A percentile compares a stretch with the other conserved stretches of the same genome.
These are phyloP conservation scores for Cadophora sp. DNA, from an alignment of 2,329 filamentous ascomycete species.

Conservation along the genomic window DNA sequence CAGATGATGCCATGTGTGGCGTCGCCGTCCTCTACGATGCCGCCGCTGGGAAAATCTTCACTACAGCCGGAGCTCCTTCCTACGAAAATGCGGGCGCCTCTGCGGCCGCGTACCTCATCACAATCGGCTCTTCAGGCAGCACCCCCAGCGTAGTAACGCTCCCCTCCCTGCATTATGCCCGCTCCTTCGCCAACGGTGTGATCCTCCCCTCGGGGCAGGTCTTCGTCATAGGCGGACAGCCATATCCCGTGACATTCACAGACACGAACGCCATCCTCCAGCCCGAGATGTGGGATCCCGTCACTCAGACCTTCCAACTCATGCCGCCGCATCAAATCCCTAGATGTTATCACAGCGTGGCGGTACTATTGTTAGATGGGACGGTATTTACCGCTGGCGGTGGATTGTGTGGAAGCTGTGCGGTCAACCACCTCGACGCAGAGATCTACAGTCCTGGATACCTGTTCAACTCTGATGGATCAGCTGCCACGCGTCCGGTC, in stretches of 20 bases:
- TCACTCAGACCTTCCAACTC: conserved; percentile 48
- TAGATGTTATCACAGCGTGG: conserved; percentile 53
- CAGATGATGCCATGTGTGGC: conserved; percentile 60
- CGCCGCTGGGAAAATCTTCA: conserved; percentile 58
- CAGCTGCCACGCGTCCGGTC: conserved; percentile 48
- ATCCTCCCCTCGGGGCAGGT: conserved; percentile 56
- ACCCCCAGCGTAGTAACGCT: conserved; percentile 44
- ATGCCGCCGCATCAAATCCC: conserved; percentile 32
- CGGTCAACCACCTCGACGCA: conserved; percentile 58
- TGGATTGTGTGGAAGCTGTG: conserved; percentile 51
- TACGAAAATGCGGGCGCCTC: conserved; percentile 54
- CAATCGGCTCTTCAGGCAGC: conserved; percentile 47
- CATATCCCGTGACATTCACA: conserved; percentile 51
- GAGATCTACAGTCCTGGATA: conserved; percentile 64
- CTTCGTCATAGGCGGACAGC: conserved; percentile 55
- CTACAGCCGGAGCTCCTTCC: conserved; percentile 54
- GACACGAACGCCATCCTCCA: conserved; percentile 50
- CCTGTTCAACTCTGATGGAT: conserved; percentile 55
- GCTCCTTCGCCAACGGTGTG: conserved; percentile 54
- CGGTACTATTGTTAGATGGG: conserved; percentile 56
- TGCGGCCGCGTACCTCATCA: conserved; percentile 56
- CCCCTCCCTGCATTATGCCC: conserved; percentile 47
- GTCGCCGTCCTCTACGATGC: conserved; percentile 65
- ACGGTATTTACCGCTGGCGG: conserved; percentile 58
- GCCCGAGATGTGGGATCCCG: conserved; percentile 55